Conservation (phyloP, 1,284 basidiomycete species). For the Leucoagaricus sp. region DNA sequence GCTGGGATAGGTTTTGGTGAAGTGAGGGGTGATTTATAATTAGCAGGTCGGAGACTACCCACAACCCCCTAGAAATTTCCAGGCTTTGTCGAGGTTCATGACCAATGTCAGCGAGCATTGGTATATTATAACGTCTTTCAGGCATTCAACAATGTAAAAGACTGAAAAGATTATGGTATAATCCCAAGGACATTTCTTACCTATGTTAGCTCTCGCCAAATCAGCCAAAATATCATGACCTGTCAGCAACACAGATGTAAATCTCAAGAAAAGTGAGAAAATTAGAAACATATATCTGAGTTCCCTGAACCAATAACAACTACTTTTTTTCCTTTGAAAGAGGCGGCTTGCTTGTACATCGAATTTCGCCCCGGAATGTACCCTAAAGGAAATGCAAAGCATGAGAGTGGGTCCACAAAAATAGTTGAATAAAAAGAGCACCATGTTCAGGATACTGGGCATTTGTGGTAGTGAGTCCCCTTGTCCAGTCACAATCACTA, state of each 20-base stretch:
- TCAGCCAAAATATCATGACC: constrained; percentile 42
- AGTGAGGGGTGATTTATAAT: too few species aligned
- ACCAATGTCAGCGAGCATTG: constrained; percentile 19
- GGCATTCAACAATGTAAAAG: neutral
- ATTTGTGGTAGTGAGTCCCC: too few species aligned
- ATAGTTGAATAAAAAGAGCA: too few species aligned
- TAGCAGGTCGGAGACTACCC: too few species aligned
- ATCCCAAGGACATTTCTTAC: too few species aligned
- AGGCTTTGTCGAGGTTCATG: constrained; percentile 9
- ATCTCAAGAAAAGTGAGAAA: neutral
- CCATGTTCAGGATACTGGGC: too few species aligned
- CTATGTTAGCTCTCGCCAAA: constrained; percentile 34
- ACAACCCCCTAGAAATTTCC: constrained; percentile 7
- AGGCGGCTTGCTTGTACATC: constrained; percentile 46
- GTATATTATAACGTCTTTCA: constrained; percentile 44
- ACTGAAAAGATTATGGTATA: neutral
- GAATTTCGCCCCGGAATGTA: constrained; percentile 52
- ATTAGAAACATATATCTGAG: constrained; percentile 40
- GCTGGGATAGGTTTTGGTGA: too few species aligned
- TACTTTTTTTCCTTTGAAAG: constrained; percentile 58
- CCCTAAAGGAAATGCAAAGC: constrained; percentile 36
- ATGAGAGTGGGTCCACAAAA: too few species aligned
- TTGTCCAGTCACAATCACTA: neutral
- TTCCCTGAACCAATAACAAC: constrained; percentile 64
- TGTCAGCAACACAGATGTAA: constrained; percentile 16